Percentiles rank a stretch among this genome's conserved stretches.
Conservation (phyloP, 2,329 filamentous ascomycete species). For the Daldinia sp. region DNA sequence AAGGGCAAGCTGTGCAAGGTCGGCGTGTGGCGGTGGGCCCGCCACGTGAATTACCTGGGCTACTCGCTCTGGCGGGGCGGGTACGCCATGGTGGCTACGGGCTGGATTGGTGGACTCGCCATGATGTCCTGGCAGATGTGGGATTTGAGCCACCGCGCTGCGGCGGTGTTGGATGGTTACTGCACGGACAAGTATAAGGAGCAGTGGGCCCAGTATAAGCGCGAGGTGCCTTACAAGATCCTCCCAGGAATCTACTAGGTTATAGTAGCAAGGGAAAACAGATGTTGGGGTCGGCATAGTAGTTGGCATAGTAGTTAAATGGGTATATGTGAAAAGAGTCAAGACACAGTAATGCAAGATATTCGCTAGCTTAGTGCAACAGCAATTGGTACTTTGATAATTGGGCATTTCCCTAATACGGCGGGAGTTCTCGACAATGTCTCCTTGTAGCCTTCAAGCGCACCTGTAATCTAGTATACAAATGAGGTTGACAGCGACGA, state of each 20-base stretch:
- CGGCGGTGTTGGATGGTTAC: slow-evolving; percentile 49
- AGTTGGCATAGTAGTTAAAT: not conserved
- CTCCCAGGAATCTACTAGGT: slow-evolving; percentile 51
- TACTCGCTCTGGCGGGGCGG: slow-evolving; percentile 47
- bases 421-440: not conserved
- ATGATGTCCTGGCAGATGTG: slow-evolving; percentile 45
- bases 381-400: not conserved
- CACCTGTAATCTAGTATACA: slow-evolving; percentile 35
- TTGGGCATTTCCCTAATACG: not conserved
- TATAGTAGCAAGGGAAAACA: not conserved
- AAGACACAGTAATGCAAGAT: not conserved
- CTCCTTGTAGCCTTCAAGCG: not conserved
- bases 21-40: slow-evolving; percentile 51
- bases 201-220: slow-evolving; percentile 52
- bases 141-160: slow-evolving; percentile 46
- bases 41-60: slow-evolving; percentile 54
- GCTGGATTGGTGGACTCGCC: slow-evolving; percentile 47
- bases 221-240: slow-evolving; percentile 49
- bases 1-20: slow-evolving; percentile 50
- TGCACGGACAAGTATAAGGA: slow-evolving; percentile 50
- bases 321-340: not conserved
- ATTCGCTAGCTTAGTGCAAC: not conserved
- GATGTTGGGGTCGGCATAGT: too few species aligned
- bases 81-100: slow-evolving; percentile 48
- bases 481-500: not conserved